Evolutionary conservation across 1,284 basidiomycete genomes (phyloP).

Genomic region (Rhodotorula sp.): DNA sequence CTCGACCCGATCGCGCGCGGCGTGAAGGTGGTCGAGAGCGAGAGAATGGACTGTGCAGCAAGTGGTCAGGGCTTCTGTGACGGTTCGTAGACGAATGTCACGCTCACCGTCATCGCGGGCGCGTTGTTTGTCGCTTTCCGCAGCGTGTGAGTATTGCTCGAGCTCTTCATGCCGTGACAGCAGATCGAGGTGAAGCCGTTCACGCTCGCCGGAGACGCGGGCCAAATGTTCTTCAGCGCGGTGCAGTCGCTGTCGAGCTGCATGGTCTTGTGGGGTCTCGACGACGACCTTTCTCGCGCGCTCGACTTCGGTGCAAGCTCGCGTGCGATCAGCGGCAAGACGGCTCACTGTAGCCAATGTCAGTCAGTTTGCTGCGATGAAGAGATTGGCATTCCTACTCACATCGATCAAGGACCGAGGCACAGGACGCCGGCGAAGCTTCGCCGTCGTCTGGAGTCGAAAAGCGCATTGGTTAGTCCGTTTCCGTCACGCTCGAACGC

Average conservation of each 20-base stretch:
- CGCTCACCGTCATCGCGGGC: not conserved
- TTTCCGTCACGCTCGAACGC: too few species aligned
- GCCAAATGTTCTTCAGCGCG: not conserved
- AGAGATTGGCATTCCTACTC: too few species aligned
- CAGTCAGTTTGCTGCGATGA: not conserved
- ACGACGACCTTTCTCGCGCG: not conserved
- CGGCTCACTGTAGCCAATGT: not conserved
- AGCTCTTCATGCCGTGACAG: not conserved
- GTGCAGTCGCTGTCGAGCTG: not conserved
- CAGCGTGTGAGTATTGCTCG: not conserved
- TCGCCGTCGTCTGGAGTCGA: too few species aligned
- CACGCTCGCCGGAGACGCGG: not conserved
- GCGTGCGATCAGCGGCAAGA: not conserved
- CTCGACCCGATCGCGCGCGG: not conserved
- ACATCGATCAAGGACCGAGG: too few species aligned
- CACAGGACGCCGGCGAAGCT: too few species aligned
- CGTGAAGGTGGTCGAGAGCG: constrained; percentile 3
- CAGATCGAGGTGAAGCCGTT: not conserved
- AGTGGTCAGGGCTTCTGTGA: too few species aligned
- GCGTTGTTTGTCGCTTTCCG: not conserved
- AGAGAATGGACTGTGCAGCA: not conserved
- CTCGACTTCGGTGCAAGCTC: not conserved
- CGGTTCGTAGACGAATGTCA: too few species aligned
- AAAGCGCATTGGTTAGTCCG: too few species aligned
- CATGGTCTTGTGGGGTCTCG: not conserved